phyloP scores from a whole-genome alignment of 345 rosid genomes.

The Turritis glabra region DNA sequence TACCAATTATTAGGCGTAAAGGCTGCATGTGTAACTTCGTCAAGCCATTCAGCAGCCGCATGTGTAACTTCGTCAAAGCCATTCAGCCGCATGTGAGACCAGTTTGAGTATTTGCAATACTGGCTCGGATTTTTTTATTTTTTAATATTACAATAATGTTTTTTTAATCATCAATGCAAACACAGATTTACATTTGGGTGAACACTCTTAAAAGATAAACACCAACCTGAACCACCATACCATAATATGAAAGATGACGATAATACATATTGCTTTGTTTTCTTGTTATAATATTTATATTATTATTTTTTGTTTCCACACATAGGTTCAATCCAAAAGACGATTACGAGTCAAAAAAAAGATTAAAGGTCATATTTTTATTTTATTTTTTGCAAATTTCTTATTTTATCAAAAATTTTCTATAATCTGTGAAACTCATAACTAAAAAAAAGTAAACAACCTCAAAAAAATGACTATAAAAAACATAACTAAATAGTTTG shows the following conservation, averaged over 20 bases:
- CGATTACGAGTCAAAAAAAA: not conserved
- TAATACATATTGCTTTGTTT: not conserved
- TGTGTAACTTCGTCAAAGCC: not conserved
- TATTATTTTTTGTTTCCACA: not conserved
- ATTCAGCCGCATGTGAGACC: conserved; percentile 4
- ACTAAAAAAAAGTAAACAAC: too few relatives aligned
- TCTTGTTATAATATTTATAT: not conserved
- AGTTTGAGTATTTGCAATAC: not conserved
- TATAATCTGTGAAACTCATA: too few relatives aligned
- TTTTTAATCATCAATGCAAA: not conserved
- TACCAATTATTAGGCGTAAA: conserved; percentile 9
- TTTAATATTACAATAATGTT: not conserved
- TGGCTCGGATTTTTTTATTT: not conserved
- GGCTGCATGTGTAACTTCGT: conserved; percentile 8
- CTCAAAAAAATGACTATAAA: too few relatives aligned
- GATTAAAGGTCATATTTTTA: not conserved
- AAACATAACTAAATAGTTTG: not conserved
- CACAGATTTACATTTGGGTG: not conserved
- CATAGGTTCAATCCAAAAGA: not conserved
- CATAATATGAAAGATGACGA: not conserved
- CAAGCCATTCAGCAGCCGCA: not conserved
- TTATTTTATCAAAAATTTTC: too few relatives aligned
- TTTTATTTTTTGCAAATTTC: not conserved
- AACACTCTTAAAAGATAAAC: not conserved
- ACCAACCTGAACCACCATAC: not conserved